Base-by-base conservation (phyloP, 1,139 yeast genomes). In the Blastobotrys buckinghamii region DNA sequence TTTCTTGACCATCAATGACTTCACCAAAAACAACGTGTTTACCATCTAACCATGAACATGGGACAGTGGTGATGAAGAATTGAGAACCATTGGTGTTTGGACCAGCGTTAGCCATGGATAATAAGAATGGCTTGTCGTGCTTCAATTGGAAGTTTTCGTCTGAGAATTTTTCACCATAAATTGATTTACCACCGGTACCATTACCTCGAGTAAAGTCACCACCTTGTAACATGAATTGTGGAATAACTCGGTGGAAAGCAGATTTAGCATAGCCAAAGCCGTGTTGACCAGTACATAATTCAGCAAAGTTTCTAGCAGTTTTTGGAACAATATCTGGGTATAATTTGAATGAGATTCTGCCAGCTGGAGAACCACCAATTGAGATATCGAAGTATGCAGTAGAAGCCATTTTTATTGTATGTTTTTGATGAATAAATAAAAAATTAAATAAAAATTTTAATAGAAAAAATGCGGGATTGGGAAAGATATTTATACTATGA, bases 51-150 rank as follows among this genome's bases (percentile, higher is more conserved):
- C 97, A 90, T 62, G 96, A 86, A 72, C 86, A 77, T 65, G 88
- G 80, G 53, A 90, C 97, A 56, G 97, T 90, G 78, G 98, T 90
- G 75, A 90, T 81, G 82, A 90, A 90, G 79, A 90, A 90, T 77
- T 90, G 98, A 53, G 97, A 90, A 60, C 98, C 98, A 78, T 90
- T 90, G 81, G 97, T 90, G 90, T 89, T 88, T 74, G 96, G 96
- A 69, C 98, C 98, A 64, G 97, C 96, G 68, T 92, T 90, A 72
- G 98, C 98, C 98, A 90, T 92, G 63, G 96, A 87, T 70, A 90
- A 81, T 66, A 89, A 79, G 76, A 96, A 96, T 64, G 97, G 96
- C 73, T 78, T 83, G 75, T 77, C 79, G 82, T 90, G 97, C 69
- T 69, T 84, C 78, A 76, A 79, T 73, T 70, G 56, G 70, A 90